phyloP scores from a whole-genome alignment of 495 filamentous ascomycete genomes.

The Cercophora scortea region DNA sequence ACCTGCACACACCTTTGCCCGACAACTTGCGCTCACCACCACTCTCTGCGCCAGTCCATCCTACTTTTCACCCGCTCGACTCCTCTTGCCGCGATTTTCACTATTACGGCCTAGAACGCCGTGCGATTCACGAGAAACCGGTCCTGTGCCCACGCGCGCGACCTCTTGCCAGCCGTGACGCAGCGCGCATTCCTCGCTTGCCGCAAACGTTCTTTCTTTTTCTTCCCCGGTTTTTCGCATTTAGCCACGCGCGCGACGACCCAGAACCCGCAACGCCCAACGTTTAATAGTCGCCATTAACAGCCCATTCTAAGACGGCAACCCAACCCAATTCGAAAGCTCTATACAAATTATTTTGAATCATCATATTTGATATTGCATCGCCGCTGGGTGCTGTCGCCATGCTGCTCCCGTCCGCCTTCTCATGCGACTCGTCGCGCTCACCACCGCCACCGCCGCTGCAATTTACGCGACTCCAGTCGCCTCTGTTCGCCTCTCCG shows the following conservation, averaged over 20 bases:
- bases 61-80: no score
- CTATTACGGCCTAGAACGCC: not conserved
- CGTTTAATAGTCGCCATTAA: not conserved
- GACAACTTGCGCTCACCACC: not conserved
- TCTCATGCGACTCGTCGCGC: constrained; percentile 59
- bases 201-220: constrained; percentile 5
- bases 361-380: not conserved
- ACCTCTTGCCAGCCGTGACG: not conserved
- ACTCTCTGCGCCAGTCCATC: no score
- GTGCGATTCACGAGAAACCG: not conserved
- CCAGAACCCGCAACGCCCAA: not conserved
- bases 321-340: no score
- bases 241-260: constrained; percentile 4
- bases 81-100: no score
- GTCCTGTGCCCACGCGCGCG: not conserved
- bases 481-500: constrained; percentile 53
- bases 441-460: constrained; percentile 14
- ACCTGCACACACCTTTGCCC: not conserved
- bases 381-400: not conserved
- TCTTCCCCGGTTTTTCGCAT: constrained; percentile 1
- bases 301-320: not conserved
- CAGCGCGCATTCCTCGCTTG: not conserved
- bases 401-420: constrained; percentile 67
- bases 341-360: not conserved
- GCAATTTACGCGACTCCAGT: constrained; percentile 38